These are phyloP conservation scores for Craterostigma plantagineum DNA, from an alignment of 257 asterid genomes.

Conservation along the genomic window DNA sequence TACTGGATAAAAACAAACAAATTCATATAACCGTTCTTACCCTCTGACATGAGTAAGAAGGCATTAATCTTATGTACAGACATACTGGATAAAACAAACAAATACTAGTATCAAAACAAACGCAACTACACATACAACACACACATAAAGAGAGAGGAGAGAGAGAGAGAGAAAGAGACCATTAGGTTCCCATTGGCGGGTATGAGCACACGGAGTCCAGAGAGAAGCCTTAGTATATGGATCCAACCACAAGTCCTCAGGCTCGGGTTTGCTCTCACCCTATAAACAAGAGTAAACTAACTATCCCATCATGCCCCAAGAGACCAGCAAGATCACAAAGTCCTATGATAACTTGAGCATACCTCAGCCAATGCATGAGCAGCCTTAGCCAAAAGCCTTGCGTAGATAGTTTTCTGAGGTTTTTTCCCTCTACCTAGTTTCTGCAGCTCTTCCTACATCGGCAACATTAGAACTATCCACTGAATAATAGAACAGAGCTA, in stretches of 20 bases:
- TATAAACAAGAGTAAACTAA: slow-evolving; percentile 14
- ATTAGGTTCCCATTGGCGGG: slow-evolving; percentile 46
- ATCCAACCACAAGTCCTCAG: slow-evolving; percentile 85
- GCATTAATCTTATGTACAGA: no score
- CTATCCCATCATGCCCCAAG: slow-evolving; percentile 1
- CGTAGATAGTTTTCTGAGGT: slow-evolving; percentile 67
- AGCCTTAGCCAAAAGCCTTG: slow-evolving; percentile 78
- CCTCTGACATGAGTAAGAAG: no score
- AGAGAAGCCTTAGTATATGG: slow-evolving; percentile 64
- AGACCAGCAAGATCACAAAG: not conserved
- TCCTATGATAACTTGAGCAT: slow-evolving; percentile 6
- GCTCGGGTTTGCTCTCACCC: slow-evolving; percentile 75
- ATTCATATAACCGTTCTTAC: no score
- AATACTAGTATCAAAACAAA: not conserved
- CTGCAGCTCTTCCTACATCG: slow-evolving; percentile 58
- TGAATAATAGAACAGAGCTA: no score
- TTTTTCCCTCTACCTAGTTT: slow-evolving; percentile 54
- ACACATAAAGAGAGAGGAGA: no score
- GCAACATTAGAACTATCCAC: slow-evolving; percentile 7
- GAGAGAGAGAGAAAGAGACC: slow-evolving; percentile 34
- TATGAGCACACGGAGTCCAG: slow-evolving; percentile 84
- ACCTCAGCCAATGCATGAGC: slow-evolving; percentile 96
- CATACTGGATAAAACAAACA: not conserved
- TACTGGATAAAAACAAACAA: no score
- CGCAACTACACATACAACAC: not conserved